These are phyloP conservation scores for Aspergillus persii DNA, from an alignment of 2,329 filamentous ascomycete species.

Conservation along the genomic window DNA sequence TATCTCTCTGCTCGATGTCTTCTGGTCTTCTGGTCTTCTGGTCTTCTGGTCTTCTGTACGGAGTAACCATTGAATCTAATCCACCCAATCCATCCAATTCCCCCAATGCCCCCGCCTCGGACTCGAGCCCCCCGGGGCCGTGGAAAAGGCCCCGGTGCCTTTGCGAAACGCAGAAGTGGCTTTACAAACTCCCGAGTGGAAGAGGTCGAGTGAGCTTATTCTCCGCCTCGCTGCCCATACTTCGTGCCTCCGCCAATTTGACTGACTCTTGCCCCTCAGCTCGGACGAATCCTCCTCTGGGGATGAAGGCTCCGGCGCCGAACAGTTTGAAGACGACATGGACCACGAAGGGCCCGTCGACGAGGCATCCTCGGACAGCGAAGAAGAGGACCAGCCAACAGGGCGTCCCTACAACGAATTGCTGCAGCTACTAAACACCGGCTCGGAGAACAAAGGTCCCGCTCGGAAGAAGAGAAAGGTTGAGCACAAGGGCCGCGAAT, in stretches of 20 bases:
- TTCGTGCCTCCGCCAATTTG: neutral
- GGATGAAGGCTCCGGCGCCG: conserved; percentile 37
- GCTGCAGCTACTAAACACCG: conserved; percentile 53
- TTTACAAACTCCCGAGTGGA: conserved; percentile 41
- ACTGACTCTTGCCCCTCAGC: conserved; percentile 18
- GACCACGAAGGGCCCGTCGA: conserved; percentile 40
- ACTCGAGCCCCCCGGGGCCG: conserved; percentile 30
- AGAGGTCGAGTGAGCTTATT: conserved; percentile 36
- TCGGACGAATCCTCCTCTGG: conserved; percentile 29
- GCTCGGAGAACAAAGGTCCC: conserved; percentile 42
- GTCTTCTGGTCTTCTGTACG: no score
- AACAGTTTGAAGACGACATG: conserved; percentile 40
- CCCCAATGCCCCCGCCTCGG: conserved; percentile 29
- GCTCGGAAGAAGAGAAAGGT: conserved; percentile 55
- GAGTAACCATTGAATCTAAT: no score
- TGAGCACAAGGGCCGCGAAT: conserved; percentile 30
- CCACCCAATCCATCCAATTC: neutral
- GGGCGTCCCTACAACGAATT: conserved; percentile 56
- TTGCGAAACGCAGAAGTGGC: conserved; percentile 21
- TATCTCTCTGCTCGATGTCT: neutral
- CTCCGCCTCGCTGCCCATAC: neutral
- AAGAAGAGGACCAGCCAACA: conserved; percentile 42
- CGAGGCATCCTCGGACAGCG: conserved; percentile 40
- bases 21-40: no score
- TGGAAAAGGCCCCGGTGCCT: conserved; percentile 9